Evolutionary conservation across 2,329 filamentous ascomycete species (phyloP).

Genomic region (Coniochaeta hoffmannii): DNA sequence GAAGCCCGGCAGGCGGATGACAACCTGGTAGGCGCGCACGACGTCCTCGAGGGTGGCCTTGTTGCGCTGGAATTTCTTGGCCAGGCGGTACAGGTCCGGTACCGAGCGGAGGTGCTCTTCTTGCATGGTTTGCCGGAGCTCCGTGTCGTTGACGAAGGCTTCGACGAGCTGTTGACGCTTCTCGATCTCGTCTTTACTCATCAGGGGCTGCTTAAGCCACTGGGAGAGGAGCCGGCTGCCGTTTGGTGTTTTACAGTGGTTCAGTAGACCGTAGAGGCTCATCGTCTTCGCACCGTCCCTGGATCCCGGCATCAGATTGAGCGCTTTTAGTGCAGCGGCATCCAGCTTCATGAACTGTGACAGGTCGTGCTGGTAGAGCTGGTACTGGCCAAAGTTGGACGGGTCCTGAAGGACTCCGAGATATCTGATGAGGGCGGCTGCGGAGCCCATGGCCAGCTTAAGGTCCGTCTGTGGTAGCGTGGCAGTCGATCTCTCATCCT

Average conservation of each 20-base stretch:
- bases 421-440: slow-evolving; percentile 90
- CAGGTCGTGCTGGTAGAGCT: slow-evolving; percentile 93
- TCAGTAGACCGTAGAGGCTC: slow-evolving; percentile 89
- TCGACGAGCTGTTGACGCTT: slow-evolving; percentile 90
- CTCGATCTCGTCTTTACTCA: slow-evolving; percentile 84
- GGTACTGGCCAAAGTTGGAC: slow-evolving; percentile 94
- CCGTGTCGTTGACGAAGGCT: slow-evolving; percentile 87
- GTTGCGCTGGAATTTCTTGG: slow-evolving; percentile 90
- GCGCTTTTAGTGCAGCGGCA: slow-evolving; percentile 82
- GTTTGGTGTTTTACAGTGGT: slow-evolving; percentile 95
- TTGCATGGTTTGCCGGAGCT: slow-evolving; percentile 90
- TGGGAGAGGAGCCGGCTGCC: slow-evolving; percentile 86
- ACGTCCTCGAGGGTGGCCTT: slow-evolving; percentile 92
- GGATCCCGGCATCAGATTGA: slow-evolving; percentile 95
- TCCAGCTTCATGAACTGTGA: slow-evolving; percentile 98
- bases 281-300: slow-evolving; percentile 95
- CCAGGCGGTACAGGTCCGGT: slow-evolving; percentile 85
- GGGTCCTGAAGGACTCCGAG: slow-evolving; percentile 82
- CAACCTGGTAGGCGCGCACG: slow-evolving; percentile 87
- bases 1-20: slow-evolving; percentile 86
- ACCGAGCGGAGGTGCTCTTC: slow-evolving; percentile 91
- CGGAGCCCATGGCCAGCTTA: slow-evolving; percentile 93
- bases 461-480: slow-evolving; percentile 83
- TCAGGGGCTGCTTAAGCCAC: slow-evolving; percentile 96
- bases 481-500: slow-evolving; percentile 72